phyloP scores from a whole-genome alignment of 805 yeast species.

The Kuraishia ogatae region DNA sequence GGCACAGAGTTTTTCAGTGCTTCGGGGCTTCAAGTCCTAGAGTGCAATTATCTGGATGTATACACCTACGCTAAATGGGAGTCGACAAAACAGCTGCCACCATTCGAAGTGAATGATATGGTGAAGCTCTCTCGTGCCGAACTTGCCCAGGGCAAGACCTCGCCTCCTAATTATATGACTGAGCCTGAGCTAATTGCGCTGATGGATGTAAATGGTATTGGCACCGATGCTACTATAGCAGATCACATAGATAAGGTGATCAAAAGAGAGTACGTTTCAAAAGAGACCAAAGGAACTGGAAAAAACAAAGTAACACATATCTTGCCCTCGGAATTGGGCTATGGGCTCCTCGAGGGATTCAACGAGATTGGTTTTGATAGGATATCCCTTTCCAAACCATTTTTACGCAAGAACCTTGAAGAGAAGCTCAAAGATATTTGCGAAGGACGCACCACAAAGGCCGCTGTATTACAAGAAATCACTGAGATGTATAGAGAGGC shows the following conservation, averaged over 20 bases:
- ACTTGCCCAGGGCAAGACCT: conserved; percentile 65
- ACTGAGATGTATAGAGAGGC: conserved; percentile 54
- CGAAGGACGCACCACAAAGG: conserved; percentile 46
- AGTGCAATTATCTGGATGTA: conserved; percentile 71
- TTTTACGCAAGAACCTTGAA: conserved; percentile 72
- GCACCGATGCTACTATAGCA: conserved; percentile 98
- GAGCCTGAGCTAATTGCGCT: conserved; percentile 86
- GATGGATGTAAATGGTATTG: conserved; percentile 97
- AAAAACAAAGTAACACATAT: conserved; percentile 33
- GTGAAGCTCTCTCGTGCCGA: conserved; percentile 49
- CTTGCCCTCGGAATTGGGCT: conserved; percentile 77
- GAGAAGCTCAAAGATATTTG: conserved; percentile 56
- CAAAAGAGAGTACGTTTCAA: conserved; percentile 55
- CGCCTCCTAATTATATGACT: conserved; percentile 77
- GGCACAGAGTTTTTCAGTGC: conserved; percentile 66
- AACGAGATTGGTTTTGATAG: conserved; percentile 67
- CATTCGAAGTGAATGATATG: conserved; percentile 45
- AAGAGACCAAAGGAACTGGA: conserved; percentile 26
- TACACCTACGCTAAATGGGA: conserved; percentile 79
- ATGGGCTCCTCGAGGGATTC: conserved; percentile 83
- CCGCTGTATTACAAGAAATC: conserved; percentile 46
- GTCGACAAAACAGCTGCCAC: conserved; percentile 55
- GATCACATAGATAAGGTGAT: conserved; percentile 87
- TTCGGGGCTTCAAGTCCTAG: conserved; percentile 66
- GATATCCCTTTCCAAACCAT: conserved; percentile 78